Evolutionary conservation across 768 basidiomycete genomes (phyloP), one percentile per base, ranked within the genome.

Genomic region (Tricholoma bakamatsutake): DNA sequence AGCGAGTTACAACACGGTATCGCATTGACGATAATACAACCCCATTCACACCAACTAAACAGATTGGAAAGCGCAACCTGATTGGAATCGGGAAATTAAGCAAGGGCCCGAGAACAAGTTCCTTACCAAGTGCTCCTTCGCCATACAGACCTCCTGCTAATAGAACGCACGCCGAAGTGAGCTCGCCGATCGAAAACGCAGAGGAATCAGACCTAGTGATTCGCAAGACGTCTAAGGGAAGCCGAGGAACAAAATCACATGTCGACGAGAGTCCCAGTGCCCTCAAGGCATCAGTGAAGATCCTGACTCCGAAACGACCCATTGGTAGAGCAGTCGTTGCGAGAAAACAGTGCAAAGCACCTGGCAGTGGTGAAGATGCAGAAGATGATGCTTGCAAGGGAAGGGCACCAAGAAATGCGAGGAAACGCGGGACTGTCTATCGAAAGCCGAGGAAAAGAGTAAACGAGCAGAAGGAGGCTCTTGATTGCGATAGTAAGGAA

Each of bases 51-150:
- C 75, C 69, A 2, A 73, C 66, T 57, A 75, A 65, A 60, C 62
- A 53, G 66, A 69, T 52, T 30, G 67, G 59, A 62, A 73, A 61
- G 62, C 71, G 53, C 56, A 65, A 63, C 59, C 59, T 62, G 10
- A 40, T 62, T 34, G 59, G 60, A 57, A 59, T 68, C 28, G 35
- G 64, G 35, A 27, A 30, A 34, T 49, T 42, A 35, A 57, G 67
- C 13, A 67, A 69, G n/a, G 67, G 73, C 51, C 62, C 68, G 0
- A 70, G 69, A 43, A 66, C 58, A 42, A 65, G 67, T 3, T 69
- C 71, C 1, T 53, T 69, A 42, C 65, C 66, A 9, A 71, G 67
- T 50, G 70, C 69, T 1, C 75, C 76, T 7, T 76, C 74, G 2
- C 74, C 75, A 9, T 55, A 69, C 24, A 78, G 75, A 55, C 63